Base-by-base conservation (phyloP, 1,284 basidiomycete genomes). In the Leccinum pachyderme region DNA sequence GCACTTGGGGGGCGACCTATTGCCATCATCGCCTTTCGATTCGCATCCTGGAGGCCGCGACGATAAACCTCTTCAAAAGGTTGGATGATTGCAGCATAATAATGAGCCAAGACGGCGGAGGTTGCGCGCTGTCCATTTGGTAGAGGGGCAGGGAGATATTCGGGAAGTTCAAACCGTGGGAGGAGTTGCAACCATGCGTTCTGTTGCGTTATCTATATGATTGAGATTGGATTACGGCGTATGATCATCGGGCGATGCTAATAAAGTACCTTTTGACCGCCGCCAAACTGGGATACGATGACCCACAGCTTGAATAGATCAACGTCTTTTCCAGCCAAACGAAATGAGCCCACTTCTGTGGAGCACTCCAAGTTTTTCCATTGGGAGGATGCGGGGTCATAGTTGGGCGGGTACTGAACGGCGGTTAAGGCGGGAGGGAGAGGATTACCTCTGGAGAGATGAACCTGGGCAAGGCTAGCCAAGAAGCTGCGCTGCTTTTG, bases 291-390 rank as follows among this genome's bases (percentile, higher is more conserved):
- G 54, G 74, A 72, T 39, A 87, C 83, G 41, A 81, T 56, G 11
- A 74, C 75, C 83, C 84, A 91, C 7, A 91, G 72, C 61, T 77
- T 85, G 71, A 89, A 87, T 41, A 94, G 69, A 62, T 87, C 87
- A 49, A 93, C 77, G 65, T 93, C 91, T 70, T 84, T 90, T 22
- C 89, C 90, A 3, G 85, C 83, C 45, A 94, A 65, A 55, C 82
- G 81, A 63, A 91, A 75, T 39, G 77, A 71, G 45, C 88, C 89
- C 15, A 77, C 59, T 57, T 88, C 87, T 28, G 63, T 61, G 18
- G 75, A 79, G 41, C 78, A 73, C 57, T 90, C 87, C 55, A 91
- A 70, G 48, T 73, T 70, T 63, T 81, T 81, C 84, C 85, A 91
- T 9, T 73, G 77, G 3, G 87, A 83, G 48, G 73, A 77, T 51